Percentiles rank a stretch among this genome's conserved stretches.
Evolutionary conservation across 768 basidiomycete species (phyloP).

Genomic region (Pisolithus tinctorius): DNA sequence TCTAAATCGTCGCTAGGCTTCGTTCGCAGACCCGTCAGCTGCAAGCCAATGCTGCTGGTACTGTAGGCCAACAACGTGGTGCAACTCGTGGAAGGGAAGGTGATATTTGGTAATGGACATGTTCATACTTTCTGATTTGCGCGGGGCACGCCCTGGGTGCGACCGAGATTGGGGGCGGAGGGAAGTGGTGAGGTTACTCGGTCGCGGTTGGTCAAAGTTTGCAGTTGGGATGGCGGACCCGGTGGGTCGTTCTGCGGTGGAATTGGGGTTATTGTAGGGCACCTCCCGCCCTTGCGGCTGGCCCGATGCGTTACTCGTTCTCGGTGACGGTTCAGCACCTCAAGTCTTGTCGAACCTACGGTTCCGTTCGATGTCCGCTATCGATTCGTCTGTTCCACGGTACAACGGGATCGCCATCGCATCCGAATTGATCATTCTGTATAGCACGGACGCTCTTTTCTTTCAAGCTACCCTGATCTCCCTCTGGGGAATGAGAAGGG

Average conservation of each 20-base stretch:
- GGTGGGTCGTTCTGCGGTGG: constrained; percentile 6
- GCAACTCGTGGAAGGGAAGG: constrained; percentile 36
- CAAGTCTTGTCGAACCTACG: constrained; percentile 16
- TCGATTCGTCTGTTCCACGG: constrained; percentile 13
- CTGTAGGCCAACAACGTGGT: constrained; percentile 39
- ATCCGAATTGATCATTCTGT: constrained; percentile 34
- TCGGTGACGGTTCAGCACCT: constrained; percentile 5
- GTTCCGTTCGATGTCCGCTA: constrained; percentile 11
- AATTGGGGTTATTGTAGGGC: constrained; percentile 14
- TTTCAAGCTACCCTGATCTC: constrained; percentile 39
- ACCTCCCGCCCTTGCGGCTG: constrained; percentile 15
- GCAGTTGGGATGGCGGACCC: constrained; percentile 23
- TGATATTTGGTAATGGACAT: constrained; percentile 37
- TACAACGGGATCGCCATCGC: constrained; percentile 18
- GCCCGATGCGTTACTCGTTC: constrained; percentile 10
- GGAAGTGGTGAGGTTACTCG: constrained; percentile 29
- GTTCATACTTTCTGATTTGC: constrained; percentile 25
- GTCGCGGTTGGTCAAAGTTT: constrained; percentile 31
- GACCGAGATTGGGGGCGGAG: constrained; percentile 37
- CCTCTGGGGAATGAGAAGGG: constrained; percentile 10
- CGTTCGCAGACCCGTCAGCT: constrained; percentile 84
- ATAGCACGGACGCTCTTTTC: constrained; percentile 73
- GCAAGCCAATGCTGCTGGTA: constrained; percentile 47
- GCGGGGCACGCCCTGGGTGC: constrained; percentile 37
- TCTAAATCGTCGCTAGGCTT: constrained; percentile 45